A percentile compares a stretch with the other conserved stretches of the same genome.
Evolutionary conservation across 305 asterid species (phyloP).

Genomic region (Fraxinus paxiana): DNA sequence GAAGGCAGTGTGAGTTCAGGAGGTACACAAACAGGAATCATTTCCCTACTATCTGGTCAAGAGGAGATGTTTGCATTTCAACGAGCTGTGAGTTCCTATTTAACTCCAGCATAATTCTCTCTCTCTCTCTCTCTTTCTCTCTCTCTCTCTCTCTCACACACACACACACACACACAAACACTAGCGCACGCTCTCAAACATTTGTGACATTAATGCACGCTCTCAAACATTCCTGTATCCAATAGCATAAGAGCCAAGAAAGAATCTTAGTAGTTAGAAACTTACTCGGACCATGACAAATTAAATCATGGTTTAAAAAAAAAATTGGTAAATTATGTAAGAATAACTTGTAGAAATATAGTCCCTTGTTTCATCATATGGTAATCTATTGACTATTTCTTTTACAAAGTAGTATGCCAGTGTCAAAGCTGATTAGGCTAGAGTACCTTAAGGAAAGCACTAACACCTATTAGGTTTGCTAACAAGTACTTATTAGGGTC

Average conservation of each 20-base stretch:
- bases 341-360: background rate
- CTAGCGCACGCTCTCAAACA: background rate
- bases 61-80: conserved; percentile 93
- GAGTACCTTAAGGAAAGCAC: background rate
- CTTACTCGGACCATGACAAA: background rate
- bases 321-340: background rate
- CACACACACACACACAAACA: background rate
- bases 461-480: background rate
- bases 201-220: background rate
- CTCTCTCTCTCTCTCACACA: background rate
- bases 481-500: background rate
- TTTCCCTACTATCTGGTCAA: conserved; percentile 74
- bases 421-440: background rate
- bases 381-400: background rate
- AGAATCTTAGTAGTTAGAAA: background rate
- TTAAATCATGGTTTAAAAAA: background rate
- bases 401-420: background rate
- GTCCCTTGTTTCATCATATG: background rate
- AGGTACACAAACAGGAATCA: conserved; percentile 63
- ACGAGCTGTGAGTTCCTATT: conserved; percentile 74
- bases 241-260: background rate
- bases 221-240: background rate
- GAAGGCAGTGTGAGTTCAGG: conserved; percentile 70
- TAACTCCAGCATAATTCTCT: background rate
- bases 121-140: background rate